phyloP scores from a whole-genome alignment of 2,329 filamentous ascomycete species.

The Fusarium redolens region DNA sequence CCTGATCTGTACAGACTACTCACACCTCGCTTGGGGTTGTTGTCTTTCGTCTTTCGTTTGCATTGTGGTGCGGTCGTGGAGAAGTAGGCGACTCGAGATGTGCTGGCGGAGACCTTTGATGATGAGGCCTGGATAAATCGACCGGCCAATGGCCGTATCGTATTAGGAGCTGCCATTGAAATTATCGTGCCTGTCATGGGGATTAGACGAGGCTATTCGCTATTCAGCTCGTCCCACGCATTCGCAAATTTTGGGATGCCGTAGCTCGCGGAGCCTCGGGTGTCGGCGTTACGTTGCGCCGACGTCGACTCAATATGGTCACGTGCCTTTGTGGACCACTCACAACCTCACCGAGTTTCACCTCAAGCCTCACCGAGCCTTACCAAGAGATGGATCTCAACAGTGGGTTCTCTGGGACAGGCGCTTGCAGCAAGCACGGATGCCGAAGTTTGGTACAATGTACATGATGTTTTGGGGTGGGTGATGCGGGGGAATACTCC shows the following conservation, averaged over 20 bases:
- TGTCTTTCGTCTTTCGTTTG: slow-evolving; percentile 71
- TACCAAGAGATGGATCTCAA: slow-evolving; percentile 39
- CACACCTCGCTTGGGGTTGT: slow-evolving; percentile 83
- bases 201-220: slow-evolving; percentile 35
- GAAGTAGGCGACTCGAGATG: slow-evolving; percentile 51
- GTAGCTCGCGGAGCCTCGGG: slow-evolving; percentile 13
- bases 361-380: slow-evolving; percentile 29
- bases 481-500: slow-evolving; percentile 45
- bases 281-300: slow-evolving; percentile 29
- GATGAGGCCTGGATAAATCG: slow-evolving; percentile 38
- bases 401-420: slow-evolving; percentile 38
- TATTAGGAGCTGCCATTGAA: slow-evolving; percentile 47
- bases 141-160: slow-evolving; percentile 45
- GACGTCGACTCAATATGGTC: not conserved
- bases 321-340: not conserved
- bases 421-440: slow-evolving; percentile 48
- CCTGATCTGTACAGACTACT: slow-evolving; percentile 84
- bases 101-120: slow-evolving; percentile 13
- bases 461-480: slow-evolving; percentile 41
- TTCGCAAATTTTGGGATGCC: slow-evolving; percentile 40
- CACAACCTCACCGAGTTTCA: slow-evolving; percentile 13
- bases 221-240: slow-evolving; percentile 30
- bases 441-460: slow-evolving; percentile 42
- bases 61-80: slow-evolving; percentile 66
- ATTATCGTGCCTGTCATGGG: slow-evolving; percentile 30